Base-by-base conservation (phyloP, 2,329 filamentous ascomycete genomes). In the Fusarium pininemorale region DNA sequence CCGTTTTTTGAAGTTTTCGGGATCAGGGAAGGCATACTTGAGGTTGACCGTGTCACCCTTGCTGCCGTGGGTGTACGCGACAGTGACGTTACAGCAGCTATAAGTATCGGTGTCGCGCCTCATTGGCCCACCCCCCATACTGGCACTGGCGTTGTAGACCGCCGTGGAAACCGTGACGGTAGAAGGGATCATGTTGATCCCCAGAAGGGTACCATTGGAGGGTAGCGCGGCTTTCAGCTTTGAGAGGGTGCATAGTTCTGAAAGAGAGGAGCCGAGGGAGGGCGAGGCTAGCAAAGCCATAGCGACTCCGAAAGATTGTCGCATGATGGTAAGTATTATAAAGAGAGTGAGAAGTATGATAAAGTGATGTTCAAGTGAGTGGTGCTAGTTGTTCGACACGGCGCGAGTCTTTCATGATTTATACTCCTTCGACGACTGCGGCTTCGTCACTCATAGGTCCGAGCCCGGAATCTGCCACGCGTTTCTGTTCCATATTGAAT, bases 81-180 rank as follows among this genome's bases (percentile, higher is more conserved):
- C n/a, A 22, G 61, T 63, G 61, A 63, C 61, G 13, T 63, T 63
- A 12, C 61, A 63, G 20, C 60, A 63, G 18, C 22, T 16, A 16
- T 63, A 60, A 6, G n/a, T 63, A 7, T 50, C 44, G 1, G 44
- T 30, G 7, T 50, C 61, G 2, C 54, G 54, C 14, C 44, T 56
- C 61, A 63, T 63, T 13, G 30, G 61, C 1, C 54, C 42, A 15
- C 35, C 42, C 26, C 37, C 54, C 11, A 13, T 22, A 11, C 53
- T n/a, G 3, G 54, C 42, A 24, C 54, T 64, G 3, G 44, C 37
- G 14, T 64, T 64, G 15, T 64, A 64, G 1, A 50, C 8, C 4
- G 61, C 61, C 5, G 54, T 64, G 5, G 55, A 64, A 14, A 24
- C 61, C 11, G 20, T 61, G 35, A 61, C 4, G 20, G 54, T 50